Conservation (phyloP, 805 yeast genomes). For the Candida tallmaniae region DNA sequence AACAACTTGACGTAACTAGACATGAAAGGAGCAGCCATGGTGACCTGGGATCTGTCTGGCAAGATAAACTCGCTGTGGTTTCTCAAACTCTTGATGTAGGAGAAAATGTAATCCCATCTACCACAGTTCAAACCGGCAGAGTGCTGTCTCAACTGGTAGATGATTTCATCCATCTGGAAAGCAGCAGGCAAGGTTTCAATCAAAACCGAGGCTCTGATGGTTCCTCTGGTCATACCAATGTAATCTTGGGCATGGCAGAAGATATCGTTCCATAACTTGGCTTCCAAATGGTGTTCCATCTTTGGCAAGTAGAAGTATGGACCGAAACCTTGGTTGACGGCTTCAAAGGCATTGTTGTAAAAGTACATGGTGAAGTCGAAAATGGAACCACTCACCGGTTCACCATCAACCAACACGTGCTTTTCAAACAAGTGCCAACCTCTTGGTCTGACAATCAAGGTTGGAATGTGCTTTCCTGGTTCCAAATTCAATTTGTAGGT, state of each 20-base stretch:
- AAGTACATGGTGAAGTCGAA: conserved; percentile 78
- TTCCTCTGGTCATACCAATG: conserved; percentile 65
- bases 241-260: conserved; percentile 74
- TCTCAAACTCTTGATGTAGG: conserved; percentile 71
- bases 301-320: conserved; percentile 82
- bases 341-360: conserved; percentile 65
- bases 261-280: conserved; percentile 78
- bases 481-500: conserved; percentile 39
- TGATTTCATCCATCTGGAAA: conserved; percentile 81
- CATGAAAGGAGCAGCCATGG: conserved; percentile 82
- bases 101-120: conserved; percentile 85
- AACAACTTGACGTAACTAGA: conserved; percentile 68
- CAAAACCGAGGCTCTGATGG: conserved; percentile 75
- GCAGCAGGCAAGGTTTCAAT: conserved; percentile 85
- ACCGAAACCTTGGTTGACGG: conserved; percentile 63
- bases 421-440: conserved; percentile 83
- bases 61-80: conserved; percentile 61
- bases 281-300: conserved; percentile 84
- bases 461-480: conserved; percentile 60
- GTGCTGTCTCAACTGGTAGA: conserved; percentile 71
- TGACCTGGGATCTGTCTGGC: conserved; percentile 77
- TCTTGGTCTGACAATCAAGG: conserved; percentile 80
- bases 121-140: conserved; percentile 83
- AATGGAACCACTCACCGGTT: conserved; percentile 72
- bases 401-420: conserved; percentile 68